These are phyloP conservation scores for Arachnopeziza araneosa DNA, from an alignment of 2,329 filamentous ascomycete species.

Conservation along the genomic window DNA sequence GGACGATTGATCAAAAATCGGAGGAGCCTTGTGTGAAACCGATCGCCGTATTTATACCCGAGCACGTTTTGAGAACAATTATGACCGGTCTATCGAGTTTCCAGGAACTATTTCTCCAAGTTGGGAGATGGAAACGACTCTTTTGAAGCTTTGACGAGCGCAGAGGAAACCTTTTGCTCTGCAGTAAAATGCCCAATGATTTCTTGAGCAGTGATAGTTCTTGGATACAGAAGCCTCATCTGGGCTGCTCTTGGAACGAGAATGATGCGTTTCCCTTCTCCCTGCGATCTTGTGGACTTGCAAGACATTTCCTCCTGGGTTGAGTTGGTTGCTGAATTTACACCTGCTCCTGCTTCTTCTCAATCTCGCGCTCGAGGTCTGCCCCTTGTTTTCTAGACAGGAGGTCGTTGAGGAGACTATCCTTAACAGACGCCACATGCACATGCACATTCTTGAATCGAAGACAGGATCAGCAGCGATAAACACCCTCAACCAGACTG, in stretches of 20 bases:
- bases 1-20: neutral
- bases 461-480: too few species aligned
- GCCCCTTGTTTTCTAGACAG: too few species aligned
- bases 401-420: too few species aligned
- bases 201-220: neutral
- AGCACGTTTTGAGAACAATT: neutral
- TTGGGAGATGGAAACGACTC: neutral
- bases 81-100: neutral
- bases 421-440: too few species aligned
- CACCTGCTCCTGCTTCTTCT: too few species aligned
- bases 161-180: neutral
- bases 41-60: conserved; percentile 2
- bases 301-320: neutral
- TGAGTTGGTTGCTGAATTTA: neutral
- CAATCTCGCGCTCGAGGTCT: too few species aligned
- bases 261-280: neutral
- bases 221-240: neutral
- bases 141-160: neutral
- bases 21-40: neutral
- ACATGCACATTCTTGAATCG: too few species aligned
- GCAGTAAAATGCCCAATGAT: neutral
- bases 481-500: too few species aligned
- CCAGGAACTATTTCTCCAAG: neutral
- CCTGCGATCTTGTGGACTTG: neutral
- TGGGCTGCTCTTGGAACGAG: neutral